Base-by-base conservation (phyloP, 2,329 filamentous ascomycete species). In the Colletotrichum tabaci region DNA sequence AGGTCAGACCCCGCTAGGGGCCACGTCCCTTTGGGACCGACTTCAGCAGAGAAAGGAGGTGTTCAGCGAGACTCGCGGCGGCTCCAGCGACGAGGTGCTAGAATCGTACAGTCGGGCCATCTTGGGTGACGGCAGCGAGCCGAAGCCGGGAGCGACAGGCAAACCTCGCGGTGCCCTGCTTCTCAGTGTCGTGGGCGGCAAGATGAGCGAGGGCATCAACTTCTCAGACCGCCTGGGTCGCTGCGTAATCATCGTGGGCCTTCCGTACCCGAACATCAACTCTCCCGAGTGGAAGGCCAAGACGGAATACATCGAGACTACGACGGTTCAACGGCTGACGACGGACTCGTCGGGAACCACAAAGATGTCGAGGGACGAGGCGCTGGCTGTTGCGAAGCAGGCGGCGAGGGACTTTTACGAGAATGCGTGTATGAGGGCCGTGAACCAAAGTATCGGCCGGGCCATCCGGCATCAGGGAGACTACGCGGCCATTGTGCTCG, bases 171-270 rank as follows among this genome's bases (percentile, higher is more conserved):
- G 95, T 0, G 96, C 93, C 0, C 84, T 98, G 0, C 88, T 99
- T 0, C 88, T 99, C 35, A 95, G 94, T 65, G 95, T 99, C 3
- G 92, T 99, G 3, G 96, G 96, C 66, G 96, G 96, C 16, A 97
- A 96, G 75, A 92, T 99, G 83, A 97, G 94, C 69, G 96, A 99
- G 82, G 96, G 96, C 74, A 99, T 99, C 84, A 99, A 99, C 82
- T 99, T 99, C 84, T 96, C 94, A 0, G 95, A 99, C 82, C 87
- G 88, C 3, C 90, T 99, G 0, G 96, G 96, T 1, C 91, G 96
- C 35, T 96, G 94, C 65, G 95, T 99, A 10, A 85, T 97, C 16
- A 93, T 98, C n/a, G 90, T 98, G 16, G 96, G 96, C 0, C 84
- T 99, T 4, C 96, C 96, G 0, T 99, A 97, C 76, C 95, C 96